Conservation (phyloP, 148 eudicot species). For the Suaeda aralocaspica region DNA sequence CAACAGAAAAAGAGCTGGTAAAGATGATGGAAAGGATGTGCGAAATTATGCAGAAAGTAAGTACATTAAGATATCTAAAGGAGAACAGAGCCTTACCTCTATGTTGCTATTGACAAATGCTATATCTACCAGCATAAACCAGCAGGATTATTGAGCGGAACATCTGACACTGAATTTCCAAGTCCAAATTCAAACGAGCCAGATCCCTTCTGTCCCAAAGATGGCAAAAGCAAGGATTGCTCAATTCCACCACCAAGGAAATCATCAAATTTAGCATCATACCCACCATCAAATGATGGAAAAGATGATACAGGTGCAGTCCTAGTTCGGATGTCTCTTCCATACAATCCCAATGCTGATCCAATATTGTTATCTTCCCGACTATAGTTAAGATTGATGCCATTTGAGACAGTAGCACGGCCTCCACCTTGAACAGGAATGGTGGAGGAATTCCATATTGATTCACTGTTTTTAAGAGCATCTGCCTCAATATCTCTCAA, state of each 20-base stretch:
- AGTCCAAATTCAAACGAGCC: conserved; percentile 58
- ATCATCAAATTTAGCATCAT: conserved; percentile 45
- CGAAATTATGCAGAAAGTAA: conserved; percentile 5
- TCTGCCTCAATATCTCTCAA: conserved; percentile 40
- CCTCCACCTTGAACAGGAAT: conserved; percentile 43
- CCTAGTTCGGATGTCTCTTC: conserved; percentile 39
- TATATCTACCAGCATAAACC: conserved; percentile 75
- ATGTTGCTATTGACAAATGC: conserved; percentile 56
- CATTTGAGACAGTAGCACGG: conserved; percentile 34
- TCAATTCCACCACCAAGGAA: conserved; percentile 51
- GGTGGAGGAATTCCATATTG: conserved; percentile 70
- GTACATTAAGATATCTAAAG: background rate
- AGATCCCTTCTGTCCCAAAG: conserved; percentile 58
- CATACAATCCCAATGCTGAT: conserved; percentile 34
- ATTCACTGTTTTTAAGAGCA: conserved; percentile 45
- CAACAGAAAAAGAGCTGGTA: background rate
- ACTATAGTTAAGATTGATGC: conserved; percentile 37
- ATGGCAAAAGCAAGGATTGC: conserved; percentile 56
- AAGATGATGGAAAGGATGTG: conserved; percentile 5
- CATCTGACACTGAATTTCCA: conserved; percentile 60
- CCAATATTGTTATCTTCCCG: conserved; percentile 39
- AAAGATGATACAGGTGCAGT: conserved; percentile 36
- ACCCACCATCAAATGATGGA: conserved; percentile 39
- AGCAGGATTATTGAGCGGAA: conserved; percentile 55
- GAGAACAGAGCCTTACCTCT: conserved; percentile 45